Evolutionary conservation across 495 filamentous ascomycete species (phyloP).

Genomic region (Trichoderma orchidacearum): DNA sequence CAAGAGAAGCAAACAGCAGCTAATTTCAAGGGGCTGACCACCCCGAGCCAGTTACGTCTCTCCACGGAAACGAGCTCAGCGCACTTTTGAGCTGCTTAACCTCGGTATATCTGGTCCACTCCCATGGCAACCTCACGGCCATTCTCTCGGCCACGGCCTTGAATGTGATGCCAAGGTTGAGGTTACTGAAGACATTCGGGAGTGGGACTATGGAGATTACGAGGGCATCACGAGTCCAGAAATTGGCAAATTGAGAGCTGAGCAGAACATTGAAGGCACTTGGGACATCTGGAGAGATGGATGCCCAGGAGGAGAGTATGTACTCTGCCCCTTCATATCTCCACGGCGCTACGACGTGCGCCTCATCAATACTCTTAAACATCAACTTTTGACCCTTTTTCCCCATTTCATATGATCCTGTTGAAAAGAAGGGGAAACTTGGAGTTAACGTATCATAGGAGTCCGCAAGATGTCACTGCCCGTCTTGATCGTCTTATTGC

Average conservation of each 20-base stretch:
- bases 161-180: slow-evolving; percentile 38
- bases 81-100: slow-evolving; percentile 77
- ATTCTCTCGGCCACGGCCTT: slow-evolving; percentile 12
- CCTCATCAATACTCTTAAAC: background rate
- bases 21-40: background rate
- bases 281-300: slow-evolving; percentile 86
- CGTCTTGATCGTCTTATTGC: slow-evolving; percentile 64
- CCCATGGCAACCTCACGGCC: slow-evolving; percentile 32
- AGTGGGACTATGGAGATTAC: slow-evolving; percentile 96
- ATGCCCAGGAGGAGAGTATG: slow-evolving; percentile 53
- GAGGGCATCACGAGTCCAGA: slow-evolving; percentile 72
- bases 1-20: background rate
- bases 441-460: slow-evolving; percentile 26
- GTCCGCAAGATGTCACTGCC: slow-evolving; percentile 47
- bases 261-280: slow-evolving; percentile 38
- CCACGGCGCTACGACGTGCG: background rate
- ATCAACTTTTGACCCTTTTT: background rate
- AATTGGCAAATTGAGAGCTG: slow-evolving; percentile 48
- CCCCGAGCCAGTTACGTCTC: slow-evolving; percentile 55
- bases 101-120: slow-evolving; percentile 23
- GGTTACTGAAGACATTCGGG: slow-evolving; percentile 65
- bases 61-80: slow-evolving; percentile 71
- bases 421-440: background rate
- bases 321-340: background rate
- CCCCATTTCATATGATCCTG: background rate